These are phyloP conservation scores for Wickerhamomyces bovis DNA, from an alignment of 805 yeast species.

Conservation along the genomic window DNA sequence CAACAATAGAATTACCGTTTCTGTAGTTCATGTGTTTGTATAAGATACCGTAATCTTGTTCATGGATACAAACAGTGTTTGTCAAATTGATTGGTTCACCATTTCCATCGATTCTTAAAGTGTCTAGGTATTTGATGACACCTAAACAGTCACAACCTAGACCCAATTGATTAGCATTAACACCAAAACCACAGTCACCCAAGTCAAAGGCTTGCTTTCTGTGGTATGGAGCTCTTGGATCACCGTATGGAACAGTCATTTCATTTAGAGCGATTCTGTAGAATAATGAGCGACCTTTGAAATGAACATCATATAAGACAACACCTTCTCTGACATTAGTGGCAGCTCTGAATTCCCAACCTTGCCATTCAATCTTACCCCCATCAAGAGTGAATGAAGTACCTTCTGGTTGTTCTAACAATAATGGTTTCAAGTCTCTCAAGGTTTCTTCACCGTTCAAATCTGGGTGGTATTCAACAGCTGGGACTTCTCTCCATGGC, in stretches of 20 bases:
- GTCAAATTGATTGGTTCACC: slow-evolving; percentile 62
- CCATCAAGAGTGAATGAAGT: slow-evolving; percentile 60
- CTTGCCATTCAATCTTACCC: slow-evolving; percentile 69
- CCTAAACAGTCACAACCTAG: slow-evolving; percentile 84
- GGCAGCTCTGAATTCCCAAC: slow-evolving; percentile 72
- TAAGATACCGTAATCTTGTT: slow-evolving; percentile 69
- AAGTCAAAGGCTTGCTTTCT: slow-evolving; percentile 84
- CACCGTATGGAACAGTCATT: slow-evolving; percentile 88
- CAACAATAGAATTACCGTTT: slow-evolving; percentile 59
- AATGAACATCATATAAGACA: slow-evolving; percentile 63
- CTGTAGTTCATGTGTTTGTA: slow-evolving; percentile 80
- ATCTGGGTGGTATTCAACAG: slow-evolving; percentile 72
- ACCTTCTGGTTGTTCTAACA: slow-evolving; percentile 74
- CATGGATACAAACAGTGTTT: slow-evolving; percentile 75
- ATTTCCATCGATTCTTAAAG: slow-evolving; percentile 44
- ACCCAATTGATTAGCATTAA: slow-evolving; percentile 56
- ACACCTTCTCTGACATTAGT: slow-evolving; percentile 75
- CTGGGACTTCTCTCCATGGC: slow-evolving; percentile 54
- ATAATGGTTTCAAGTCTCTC: slow-evolving; percentile 64
- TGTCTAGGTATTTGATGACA: slow-evolving; percentile 67
- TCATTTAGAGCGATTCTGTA: slow-evolving; percentile 71
- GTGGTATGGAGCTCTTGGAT: slow-evolving; percentile 77
- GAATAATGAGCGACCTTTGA: slow-evolving; percentile 70
- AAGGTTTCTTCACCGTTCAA: slow-evolving; percentile 43
- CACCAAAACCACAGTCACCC: slow-evolving; percentile 83